phyloP scores from a whole-genome alignment of 1,284 basidiomycete genomes.

The Puccinia triticina region DNA sequence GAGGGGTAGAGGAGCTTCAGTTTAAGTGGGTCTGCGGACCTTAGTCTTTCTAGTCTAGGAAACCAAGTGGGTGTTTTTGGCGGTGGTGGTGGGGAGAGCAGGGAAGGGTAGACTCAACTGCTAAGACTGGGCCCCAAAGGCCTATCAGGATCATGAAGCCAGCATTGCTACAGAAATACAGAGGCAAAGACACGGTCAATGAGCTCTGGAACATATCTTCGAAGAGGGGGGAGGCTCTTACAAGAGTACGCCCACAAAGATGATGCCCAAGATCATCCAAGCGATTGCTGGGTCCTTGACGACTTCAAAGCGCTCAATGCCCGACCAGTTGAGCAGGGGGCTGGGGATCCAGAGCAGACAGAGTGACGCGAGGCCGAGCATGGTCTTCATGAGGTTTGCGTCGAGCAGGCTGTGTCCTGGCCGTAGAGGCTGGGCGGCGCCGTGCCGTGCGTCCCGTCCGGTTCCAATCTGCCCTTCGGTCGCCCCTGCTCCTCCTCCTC shows the following conservation, averaged over 20 bases:
- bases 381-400: conserved; percentile 8
- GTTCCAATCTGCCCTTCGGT: too few species aligned
- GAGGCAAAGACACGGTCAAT: background rate
- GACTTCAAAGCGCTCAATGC: conserved; percentile 9
- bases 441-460: background rate
- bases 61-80: background rate
- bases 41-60: too few species aligned
- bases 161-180: conserved; percentile 7
- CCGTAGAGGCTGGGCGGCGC: background rate
- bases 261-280: conserved; percentile 27
- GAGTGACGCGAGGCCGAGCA: conserved; percentile 11
- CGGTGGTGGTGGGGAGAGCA: too few species aligned
- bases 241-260: conserved; percentile 23
- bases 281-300: conserved; percentile 1
- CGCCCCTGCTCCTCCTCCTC: background rate
- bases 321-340: conserved; percentile 10
- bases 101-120: conserved; percentile 4
- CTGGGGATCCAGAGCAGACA: conserved; percentile 20
- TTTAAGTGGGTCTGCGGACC: background rate
- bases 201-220: background rate
- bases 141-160: conserved; percentile 36
- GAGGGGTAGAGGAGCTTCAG: too few species aligned
- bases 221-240: background rate
- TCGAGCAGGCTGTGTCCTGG: conserved; percentile 19
- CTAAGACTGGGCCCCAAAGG: conserved; percentile 34